Conservation (phyloP, 2,329 filamentous ascomycete genomes). For the Colletotrichum chlorophyti region DNA sequence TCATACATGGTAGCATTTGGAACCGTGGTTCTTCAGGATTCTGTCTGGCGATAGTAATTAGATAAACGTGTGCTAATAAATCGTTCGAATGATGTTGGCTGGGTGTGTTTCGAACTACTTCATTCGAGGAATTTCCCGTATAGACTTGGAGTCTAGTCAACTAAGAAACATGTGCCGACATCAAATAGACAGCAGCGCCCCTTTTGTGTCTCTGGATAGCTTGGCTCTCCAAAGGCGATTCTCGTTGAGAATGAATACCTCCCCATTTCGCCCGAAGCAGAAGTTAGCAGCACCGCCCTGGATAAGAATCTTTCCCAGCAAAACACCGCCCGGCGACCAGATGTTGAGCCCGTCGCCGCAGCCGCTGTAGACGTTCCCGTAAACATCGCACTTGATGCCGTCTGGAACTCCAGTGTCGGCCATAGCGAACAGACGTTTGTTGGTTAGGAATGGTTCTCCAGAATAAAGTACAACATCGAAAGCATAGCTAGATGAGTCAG, state of each 20-base stretch:
- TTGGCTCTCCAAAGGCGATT: constrained; percentile 48
- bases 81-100: too few relatives aligned
- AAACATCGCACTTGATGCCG: constrained; percentile 52
- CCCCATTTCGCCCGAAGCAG: constrained; percentile 50
- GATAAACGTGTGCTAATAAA: too few relatives aligned
- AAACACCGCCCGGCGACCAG: constrained; percentile 51
- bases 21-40: too few relatives aligned
- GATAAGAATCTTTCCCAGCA: constrained; percentile 53
- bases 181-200: constrained; percentile 32
- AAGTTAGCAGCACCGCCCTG: constrained; percentile 53
- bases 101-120: too few relatives aligned
- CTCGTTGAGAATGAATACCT: constrained; percentile 56
- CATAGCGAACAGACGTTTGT: constrained; percentile 58
- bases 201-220: constrained; percentile 36
- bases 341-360: constrained; percentile 57
- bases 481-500: constrained; percentile 39
- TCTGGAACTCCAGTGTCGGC: constrained; percentile 54
- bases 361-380: constrained; percentile 57
- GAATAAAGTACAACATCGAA: constrained; percentile 38
- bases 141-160: too few relatives aligned
- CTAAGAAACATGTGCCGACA: too few relatives aligned
- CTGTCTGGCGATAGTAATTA: too few relatives aligned
- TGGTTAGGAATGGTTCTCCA: constrained; percentile 42
- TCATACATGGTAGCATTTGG: too few relatives aligned
- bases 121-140: too few relatives aligned